A percentile compares a stretch with the other conserved stretches of the same genome.
phyloP scores from a whole-genome alignment of 2,329 filamentous ascomycete genomes.

The Alternaria infectoria region DNA sequence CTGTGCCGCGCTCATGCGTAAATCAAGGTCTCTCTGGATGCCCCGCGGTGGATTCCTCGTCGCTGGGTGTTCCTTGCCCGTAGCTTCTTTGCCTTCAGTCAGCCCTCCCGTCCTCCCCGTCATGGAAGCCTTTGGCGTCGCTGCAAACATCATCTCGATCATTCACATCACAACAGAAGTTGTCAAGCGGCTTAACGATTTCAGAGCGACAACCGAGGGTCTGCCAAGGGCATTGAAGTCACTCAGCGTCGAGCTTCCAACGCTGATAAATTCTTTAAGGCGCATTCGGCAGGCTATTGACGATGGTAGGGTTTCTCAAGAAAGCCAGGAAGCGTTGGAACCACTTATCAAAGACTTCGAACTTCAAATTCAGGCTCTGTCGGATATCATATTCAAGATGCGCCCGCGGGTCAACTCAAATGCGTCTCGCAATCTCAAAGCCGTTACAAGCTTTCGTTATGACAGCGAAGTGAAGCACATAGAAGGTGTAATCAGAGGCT shows the following conservation, averaged over 20 bases:
- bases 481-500: neutral
- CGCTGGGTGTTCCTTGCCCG: neutral
- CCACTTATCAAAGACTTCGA: neutral
- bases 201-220: neutral
- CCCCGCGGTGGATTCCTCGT: neutral
- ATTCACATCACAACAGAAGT: constrained; percentile 8
- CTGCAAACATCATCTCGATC: constrained; percentile 24
- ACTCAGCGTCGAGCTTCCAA: neutral
- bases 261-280: neutral
- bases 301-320: neutral
- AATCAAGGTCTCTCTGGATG: neutral
- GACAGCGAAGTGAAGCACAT: neutral
- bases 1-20: constrained; percentile 10
- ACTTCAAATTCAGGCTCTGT: neutral
- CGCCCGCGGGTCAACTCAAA: neutral
- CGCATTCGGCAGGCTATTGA: neutral
- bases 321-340: neutral
- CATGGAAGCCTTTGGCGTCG: neutral
- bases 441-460: neutral
- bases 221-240: neutral
- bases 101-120: neutral
- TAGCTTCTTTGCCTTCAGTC: neutral
- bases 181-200: neutral
- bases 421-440: neutral
- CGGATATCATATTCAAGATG: neutral